A percentile compares a stretch with the other conserved stretches of the same genome.
Evolutionary conservation across 225 moss, liverwort and hornwort species (phyloP).

Genomic region (Pseudisothecium myosuroides): DNA sequence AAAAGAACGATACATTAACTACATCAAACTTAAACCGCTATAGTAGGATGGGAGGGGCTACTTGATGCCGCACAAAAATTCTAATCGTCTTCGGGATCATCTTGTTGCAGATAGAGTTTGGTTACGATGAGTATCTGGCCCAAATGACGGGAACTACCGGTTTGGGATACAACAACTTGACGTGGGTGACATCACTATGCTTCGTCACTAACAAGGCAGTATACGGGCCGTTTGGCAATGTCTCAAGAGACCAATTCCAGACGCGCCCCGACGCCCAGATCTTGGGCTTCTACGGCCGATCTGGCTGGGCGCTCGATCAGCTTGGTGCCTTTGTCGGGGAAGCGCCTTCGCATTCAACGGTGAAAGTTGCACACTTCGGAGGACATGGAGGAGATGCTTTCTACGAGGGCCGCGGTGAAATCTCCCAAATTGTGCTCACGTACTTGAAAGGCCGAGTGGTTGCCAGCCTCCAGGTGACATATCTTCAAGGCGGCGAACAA

Average conservation of each 20-base stretch:
- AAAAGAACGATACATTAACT: not conserved
- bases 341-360: not conserved
- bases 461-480: not conserved
- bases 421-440: not conserved
- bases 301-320: not conserved
- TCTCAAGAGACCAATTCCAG: not conserved
- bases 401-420: not conserved
- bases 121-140: not conserved
- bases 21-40: not conserved
- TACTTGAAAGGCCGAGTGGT: not conserved
- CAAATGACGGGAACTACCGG: not conserved
- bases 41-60: not conserved
- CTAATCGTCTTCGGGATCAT: not conserved
- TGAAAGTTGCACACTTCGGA: not conserved
- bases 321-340: not conserved
- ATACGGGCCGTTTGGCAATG: not conserved
- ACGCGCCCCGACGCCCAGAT: not conserved
- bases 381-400: not conserved
- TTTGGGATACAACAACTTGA: not conserved
- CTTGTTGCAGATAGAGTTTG: not conserved
- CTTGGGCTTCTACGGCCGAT: not conserved
- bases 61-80: not conserved
- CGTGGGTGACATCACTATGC: not conserved
- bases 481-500: not conserved
- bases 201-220: not conserved